Percentiles rank a stretch among this genome's conserved stretches.
Conservation (phyloP, 345 rosid genomes). For the Salix purpurea region DNA sequence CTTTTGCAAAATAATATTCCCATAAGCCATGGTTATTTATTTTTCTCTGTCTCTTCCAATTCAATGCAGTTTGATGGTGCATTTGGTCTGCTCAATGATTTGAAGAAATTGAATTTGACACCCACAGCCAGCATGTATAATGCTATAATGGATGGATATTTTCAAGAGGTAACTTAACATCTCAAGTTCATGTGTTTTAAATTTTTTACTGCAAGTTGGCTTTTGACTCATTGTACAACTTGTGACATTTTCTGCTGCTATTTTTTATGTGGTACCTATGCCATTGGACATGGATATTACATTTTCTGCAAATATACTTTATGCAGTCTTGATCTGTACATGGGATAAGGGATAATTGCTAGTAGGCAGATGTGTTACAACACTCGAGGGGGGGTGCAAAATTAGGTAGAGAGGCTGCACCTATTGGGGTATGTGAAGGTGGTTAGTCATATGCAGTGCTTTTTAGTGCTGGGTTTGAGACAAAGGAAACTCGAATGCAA, state of each 20-base stretch:
- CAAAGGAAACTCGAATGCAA: not conserved
- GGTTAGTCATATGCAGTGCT: not conserved
- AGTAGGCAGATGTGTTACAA: not conserved
- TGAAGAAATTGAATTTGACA: slow-evolving; percentile 51
- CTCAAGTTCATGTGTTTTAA: not conserved
- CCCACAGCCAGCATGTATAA: slow-evolving; percentile 72
- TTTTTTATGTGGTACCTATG: not conserved
- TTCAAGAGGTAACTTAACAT: slow-evolving; percentile 55
- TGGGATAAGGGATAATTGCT: not conserved
- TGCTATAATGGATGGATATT: slow-evolving; percentile 67
- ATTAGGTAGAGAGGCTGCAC: not conserved
- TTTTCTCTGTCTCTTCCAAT: not conserved
- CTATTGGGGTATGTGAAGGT: not conserved
- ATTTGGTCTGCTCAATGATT: slow-evolving; percentile 53
- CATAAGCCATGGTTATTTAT: not conserved
- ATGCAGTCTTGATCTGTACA: not conserved
- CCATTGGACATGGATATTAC: not conserved
- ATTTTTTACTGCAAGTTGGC: not conserved
- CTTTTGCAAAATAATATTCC: not conserved
- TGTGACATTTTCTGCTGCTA: not conserved
- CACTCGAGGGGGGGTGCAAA: not conserved
- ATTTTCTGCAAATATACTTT: not conserved
- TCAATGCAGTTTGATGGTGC: slow-evolving; percentile 69
- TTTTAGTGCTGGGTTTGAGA: not conserved
- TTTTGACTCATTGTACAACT: not conserved